Percentiles rank a stretch among this genome's conserved stretches.
Evolutionary conservation across 768 basidiomycete genomes (phyloP).

Genomic region (Boletus eberwhitei): DNA sequence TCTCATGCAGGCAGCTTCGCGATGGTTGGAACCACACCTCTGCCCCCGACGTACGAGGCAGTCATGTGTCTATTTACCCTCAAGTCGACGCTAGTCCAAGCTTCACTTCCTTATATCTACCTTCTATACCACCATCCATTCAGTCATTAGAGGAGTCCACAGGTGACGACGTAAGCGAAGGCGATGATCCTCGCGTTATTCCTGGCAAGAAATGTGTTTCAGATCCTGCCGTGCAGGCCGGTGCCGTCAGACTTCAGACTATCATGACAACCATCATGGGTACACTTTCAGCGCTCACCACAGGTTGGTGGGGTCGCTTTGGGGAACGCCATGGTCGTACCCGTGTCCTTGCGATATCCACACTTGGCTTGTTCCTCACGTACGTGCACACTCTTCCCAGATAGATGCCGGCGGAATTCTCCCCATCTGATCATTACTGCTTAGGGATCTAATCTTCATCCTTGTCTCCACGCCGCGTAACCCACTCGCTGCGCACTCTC

Average conservation of each 20-base stretch:
- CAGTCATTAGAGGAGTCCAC: slow-evolving; percentile 15
- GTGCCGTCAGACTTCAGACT: slow-evolving; percentile 72
- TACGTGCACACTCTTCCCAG: slow-evolving; percentile 39
- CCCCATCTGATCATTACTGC: not conserved
- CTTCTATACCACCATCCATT: not conserved
- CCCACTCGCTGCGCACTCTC: slow-evolving; percentile 59
- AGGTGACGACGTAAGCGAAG: slow-evolving; percentile 30
- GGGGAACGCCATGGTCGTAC: slow-evolving; percentile 78
- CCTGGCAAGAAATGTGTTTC: slow-evolving; percentile 39
- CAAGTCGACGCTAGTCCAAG: slow-evolving; percentile 5
- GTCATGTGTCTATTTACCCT: slow-evolving; percentile 1
- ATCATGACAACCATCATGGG: slow-evolving; percentile 78
- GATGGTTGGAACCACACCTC: slow-evolving; percentile 40
- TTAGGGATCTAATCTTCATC: slow-evolving; percentile 75
- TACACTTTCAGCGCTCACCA: slow-evolving; percentile 73
- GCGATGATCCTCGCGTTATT: slow-evolving; percentile 38
- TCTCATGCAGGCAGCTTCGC: slow-evolving; percentile 63
- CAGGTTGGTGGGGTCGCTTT: slow-evolving; percentile 83
- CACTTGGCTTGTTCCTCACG: slow-evolving; percentile 72
- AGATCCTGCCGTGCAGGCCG: slow-evolving; percentile 59
- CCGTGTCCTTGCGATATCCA: slow-evolving; percentile 61
- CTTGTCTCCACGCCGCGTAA: slow-evolving; percentile 69
- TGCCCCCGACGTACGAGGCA: not conserved
- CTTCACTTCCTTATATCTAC: slow-evolving; percentile 11
- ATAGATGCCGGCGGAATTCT: not conserved